Conservation (phyloP, 352 stramenopile genomes). For the Phytophthora idaei region DNA sequence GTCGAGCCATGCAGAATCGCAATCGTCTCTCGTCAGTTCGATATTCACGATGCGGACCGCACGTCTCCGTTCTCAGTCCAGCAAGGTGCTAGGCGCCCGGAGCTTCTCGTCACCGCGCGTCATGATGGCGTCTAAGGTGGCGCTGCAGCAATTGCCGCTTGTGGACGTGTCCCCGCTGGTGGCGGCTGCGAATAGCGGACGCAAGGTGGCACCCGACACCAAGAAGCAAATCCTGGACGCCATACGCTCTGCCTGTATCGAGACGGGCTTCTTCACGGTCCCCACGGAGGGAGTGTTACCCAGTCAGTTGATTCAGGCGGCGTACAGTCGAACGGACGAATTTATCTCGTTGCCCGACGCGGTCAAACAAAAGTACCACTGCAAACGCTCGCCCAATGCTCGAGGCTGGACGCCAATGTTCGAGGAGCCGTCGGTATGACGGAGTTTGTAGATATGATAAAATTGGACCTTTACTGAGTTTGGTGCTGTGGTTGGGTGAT, state of each 20-base stretch:
- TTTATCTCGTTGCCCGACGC: conserved; percentile 65
- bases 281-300: conserved; percentile 65
- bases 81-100: background rate
- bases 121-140: conserved; percentile 61
- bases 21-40: conserved; percentile 15
- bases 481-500: background rate
- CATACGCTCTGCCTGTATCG: conserved; percentile 64
- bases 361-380: conserved; percentile 79
- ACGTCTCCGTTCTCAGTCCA: conserved; percentile 2
- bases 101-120: conserved; percentile 33
- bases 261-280: conserved; percentile 82
- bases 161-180: conserved; percentile 74
- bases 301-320: conserved; percentile 50
- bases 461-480: background rate
- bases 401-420: conserved; percentile 85
- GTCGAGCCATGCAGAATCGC: background rate
- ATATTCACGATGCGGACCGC: conserved; percentile 19
- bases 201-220: conserved; percentile 18
- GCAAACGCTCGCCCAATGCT: conserved; percentile 75
- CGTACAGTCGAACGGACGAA: conserved; percentile 70
- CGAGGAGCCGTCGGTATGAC: conserved; percentile 75
- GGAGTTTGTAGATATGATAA: background rate
- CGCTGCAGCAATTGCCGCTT: conserved; percentile 58
- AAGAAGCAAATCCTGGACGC: conserved; percentile 56
- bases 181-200: conserved; percentile 15